Percentiles rank a stretch among this genome's conserved stretches.
These are phyloP conservation scores for Xylariaceae sp. DNA, from an alignment of 2,329 filamentous ascomycete genomes.

Conservation along the genomic window DNA sequence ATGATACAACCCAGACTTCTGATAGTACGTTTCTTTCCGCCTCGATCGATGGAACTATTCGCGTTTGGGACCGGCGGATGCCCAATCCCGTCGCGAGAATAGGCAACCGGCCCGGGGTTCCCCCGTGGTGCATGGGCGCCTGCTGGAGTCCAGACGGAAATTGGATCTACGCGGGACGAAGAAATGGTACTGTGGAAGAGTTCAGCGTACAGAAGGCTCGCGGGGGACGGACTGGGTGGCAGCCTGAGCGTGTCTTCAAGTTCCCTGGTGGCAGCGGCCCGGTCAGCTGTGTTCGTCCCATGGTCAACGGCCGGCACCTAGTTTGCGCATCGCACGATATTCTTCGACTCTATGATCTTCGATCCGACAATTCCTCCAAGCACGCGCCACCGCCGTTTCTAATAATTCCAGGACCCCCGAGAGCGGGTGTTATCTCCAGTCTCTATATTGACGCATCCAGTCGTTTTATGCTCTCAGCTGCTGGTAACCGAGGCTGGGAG, in stretches of 20 bases:
- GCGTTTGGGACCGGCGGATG: constrained; percentile 90
- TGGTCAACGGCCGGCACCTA: constrained; percentile 91
- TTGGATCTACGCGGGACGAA: constrained; percentile 87
- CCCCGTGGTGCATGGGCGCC: constrained; percentile 96
- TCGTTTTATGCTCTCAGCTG: constrained; percentile 88
- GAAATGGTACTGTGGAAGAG: constrained; percentile 94
- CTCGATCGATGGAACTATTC: constrained; percentile 83
- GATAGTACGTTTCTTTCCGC: constrained; percentile 87
- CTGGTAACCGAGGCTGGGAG: constrained; percentile 94
- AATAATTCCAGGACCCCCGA: constrained; percentile 86
- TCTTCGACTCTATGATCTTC: constrained; percentile 87
- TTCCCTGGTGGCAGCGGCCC: constrained; percentile 89
- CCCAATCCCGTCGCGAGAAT: constrained; percentile 81
- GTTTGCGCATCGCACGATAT: constrained; percentile 96
- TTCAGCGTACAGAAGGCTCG: constrained; percentile 80
- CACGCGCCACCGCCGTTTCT: constrained; percentile 89
- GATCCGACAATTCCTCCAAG: constrained; percentile 66
- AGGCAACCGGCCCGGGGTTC: constrained; percentile 72
- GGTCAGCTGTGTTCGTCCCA: constrained; percentile 84
- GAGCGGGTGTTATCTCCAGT: constrained; percentile 85
- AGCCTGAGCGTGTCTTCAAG: constrained; percentile 78
- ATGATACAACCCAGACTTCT: constrained; percentile 65
- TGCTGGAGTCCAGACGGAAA: constrained; percentile 98
- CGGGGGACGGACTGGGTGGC: constrained; percentile 67
- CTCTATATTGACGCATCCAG: constrained; percentile 88